Base-by-base conservation (phyloP, 2,329 filamentous ascomycete genomes). In the Fusarium torreyae region DNA sequence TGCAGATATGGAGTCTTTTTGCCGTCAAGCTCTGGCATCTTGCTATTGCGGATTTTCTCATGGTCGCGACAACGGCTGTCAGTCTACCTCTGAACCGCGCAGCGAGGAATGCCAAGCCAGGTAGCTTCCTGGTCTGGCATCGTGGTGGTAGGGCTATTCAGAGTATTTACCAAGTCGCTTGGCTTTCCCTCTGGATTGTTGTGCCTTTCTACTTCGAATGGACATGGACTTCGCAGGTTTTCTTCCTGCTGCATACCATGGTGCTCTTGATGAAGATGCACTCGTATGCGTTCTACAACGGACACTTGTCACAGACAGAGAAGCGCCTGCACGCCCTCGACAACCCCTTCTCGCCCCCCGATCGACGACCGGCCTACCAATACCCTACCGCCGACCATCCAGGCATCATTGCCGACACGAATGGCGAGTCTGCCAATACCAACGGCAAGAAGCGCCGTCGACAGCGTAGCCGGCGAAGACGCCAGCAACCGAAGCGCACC, bases 231-330 rank as follows among this genome's bases (percentile, higher is more conserved):
- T 91, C 95, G 4, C 96, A 98, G 77, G 96, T 99, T 39, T 99
- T 97, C 79, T 88, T 99, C 73, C 91, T 94, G 13, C 85, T 99
- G 34, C 96, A 99, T 80, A 91, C 94, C 43, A 89, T 99, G 81
- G 91, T 93, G 9, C 86, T 99, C 20, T 89, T 98, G 51, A 99
- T 99, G 96, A 99, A 99, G 85, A 96, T 98, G 89, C 96, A 99
- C 79, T 98, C 94, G 7, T 99, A 97, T 77, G 92, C 94, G 24
- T 99, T 98, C 80, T 99, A 99, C 83, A 98, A 98, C 75, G 96
- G 96, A 13, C 96, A 99, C 79, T 85, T 99, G 17, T 93, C 92
- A 71, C 93, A 96, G 78, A 97, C 94, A 0, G 89, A 97, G 78
- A 90, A 91, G 76, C 91, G 94, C 13, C 85, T 99, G 14, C 88